A percentile compares a stretch with the other conserved stretches of the same genome.
Evolutionary conservation across 257 asterid species (phyloP).

Genomic region (Sherardia arvensis): DNA sequence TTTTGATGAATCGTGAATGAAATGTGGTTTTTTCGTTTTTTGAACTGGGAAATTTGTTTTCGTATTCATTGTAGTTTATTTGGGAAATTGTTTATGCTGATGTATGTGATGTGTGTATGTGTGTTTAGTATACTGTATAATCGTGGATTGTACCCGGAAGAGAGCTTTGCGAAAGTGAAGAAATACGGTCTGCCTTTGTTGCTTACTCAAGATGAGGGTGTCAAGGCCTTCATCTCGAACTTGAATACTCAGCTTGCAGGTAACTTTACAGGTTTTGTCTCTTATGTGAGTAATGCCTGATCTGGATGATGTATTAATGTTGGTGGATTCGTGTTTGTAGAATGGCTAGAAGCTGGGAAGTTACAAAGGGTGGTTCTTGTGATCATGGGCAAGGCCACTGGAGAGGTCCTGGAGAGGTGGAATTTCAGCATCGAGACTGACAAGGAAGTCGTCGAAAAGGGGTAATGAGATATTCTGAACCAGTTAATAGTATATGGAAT

Average conservation of each 20-base stretch:
- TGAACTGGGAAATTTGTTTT: not conserved
- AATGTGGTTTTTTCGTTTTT: slow-evolving; percentile 10
- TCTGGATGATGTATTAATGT: not conserved
- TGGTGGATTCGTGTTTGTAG: slow-evolving; percentile 20
- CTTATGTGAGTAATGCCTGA: not conserved
- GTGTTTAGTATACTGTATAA: slow-evolving; percentile 52
- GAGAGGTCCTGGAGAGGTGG: slow-evolving; percentile 97
- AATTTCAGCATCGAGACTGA: slow-evolving; percentile 86
- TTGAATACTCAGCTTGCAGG: slow-evolving; percentile 86
- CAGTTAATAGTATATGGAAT: not conserved
- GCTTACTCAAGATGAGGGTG: slow-evolving; percentile 92
- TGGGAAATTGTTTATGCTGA: not conserved
- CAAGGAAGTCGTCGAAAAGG: slow-evolving; percentile 71
- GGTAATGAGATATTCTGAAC: slow-evolving; percentile 31
- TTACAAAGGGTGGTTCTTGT: slow-evolving; percentile 85
- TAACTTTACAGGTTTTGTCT: slow-evolving; percentile 12
- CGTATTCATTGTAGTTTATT: slow-evolving; percentile 8
- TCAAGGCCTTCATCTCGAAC: slow-evolving; percentile 78
- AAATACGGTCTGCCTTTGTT: slow-evolving; percentile 89
- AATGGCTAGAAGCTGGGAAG: slow-evolving; percentile 94
- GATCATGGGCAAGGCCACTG: slow-evolving; percentile 77
- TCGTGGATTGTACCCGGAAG: slow-evolving; percentile 88
- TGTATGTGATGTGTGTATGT: not conserved
- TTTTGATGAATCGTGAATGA: not conserved
- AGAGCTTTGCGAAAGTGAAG: slow-evolving; percentile 79